These are phyloP conservation scores for Noccaea bulbosa DNA, from an alignment of 345 rosid species.

Conservation along the genomic window DNA sequence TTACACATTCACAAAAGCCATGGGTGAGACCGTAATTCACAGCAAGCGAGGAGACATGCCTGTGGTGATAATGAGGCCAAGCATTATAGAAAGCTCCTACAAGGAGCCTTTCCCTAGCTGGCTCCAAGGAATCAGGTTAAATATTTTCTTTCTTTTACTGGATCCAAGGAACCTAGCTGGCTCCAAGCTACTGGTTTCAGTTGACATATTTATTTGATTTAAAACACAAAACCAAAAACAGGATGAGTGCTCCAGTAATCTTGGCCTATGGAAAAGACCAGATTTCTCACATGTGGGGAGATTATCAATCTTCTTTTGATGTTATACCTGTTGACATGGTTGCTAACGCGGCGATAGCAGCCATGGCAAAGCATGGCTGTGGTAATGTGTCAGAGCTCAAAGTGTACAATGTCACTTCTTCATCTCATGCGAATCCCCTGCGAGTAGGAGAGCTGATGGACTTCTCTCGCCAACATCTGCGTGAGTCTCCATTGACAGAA, in stretches of 20 bases:
- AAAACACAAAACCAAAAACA: not conserved
- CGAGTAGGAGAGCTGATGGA: slow-evolving; percentile 8
- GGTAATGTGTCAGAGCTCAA: slow-evolving; percentile 13
- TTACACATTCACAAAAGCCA: slow-evolving; percentile 87
- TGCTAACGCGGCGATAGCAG: slow-evolving; percentile 37
- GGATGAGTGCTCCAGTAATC: slow-evolving; percentile 49
- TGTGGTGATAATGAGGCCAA: slow-evolving; percentile 64
- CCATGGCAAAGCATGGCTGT: slow-evolving; percentile 39
- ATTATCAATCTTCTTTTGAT: slow-evolving; percentile 37
- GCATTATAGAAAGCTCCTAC: slow-evolving; percentile 70
- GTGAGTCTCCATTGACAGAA: slow-evolving; percentile 21
- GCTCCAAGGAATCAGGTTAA: slow-evolving; percentile 66
- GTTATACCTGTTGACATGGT: slow-evolving; percentile 44
- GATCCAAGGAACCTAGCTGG: too few relatives aligned
- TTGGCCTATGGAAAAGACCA: slow-evolving; percentile 47
- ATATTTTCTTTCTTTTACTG: too few relatives aligned
- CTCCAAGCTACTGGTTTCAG: too few relatives aligned
- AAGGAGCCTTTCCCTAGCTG: slow-evolving; percentile 94
- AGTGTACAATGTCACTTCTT: slow-evolving; percentile 32
- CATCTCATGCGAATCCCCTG: slow-evolving; percentile 34
- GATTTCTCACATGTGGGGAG: slow-evolving; percentile 39
- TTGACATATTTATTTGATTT: not conserved
- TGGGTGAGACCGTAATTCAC: slow-evolving; percentile 72
- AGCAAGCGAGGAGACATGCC: slow-evolving; percentile 55
- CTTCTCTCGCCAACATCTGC: not conserved